These are phyloP conservation scores for Neonectria hederae DNA, from an alignment of 2,329 filamentous ascomycete species.

Conservation along the genomic window DNA sequence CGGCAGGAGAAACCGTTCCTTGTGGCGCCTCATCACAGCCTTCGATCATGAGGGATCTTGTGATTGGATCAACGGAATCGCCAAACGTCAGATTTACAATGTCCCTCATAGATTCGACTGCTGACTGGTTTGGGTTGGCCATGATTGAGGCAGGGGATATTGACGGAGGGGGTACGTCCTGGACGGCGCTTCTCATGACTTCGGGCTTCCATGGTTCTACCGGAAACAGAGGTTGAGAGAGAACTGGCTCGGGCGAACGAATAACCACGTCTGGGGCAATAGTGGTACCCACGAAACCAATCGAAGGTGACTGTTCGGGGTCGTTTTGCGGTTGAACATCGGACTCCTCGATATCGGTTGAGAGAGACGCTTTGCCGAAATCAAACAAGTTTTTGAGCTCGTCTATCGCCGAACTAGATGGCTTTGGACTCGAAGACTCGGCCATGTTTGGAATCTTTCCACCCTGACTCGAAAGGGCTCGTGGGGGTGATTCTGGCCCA, in stretches of 20 bases:
- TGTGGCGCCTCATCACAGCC: conserved; percentile 36
- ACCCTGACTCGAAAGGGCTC: background rate
- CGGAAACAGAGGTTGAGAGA: conserved; percentile 30
- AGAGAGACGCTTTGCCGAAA: conserved; percentile 31
- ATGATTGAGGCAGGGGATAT: conserved; percentile 43
- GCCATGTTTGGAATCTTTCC: conserved; percentile 30
- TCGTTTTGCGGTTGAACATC: conserved; percentile 18
- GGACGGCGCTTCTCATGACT: conserved; percentile 29
- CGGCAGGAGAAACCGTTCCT: conserved; percentile 52
- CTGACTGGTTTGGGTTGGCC: conserved; percentile 32
- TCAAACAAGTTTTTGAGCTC: conserved; percentile 38
- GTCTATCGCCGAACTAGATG: conserved; percentile 33
- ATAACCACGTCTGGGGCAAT: conserved; percentile 21
- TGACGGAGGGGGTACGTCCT: conserved; percentile 35
- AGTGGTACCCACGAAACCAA: background rate
- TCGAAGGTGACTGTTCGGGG: conserved; percentile 1
- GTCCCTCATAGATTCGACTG: conserved; percentile 32
- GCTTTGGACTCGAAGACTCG: conserved; percentile 21
- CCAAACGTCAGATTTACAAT: conserved; percentile 35
- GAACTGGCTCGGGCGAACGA: conserved; percentile 29
- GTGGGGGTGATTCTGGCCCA: conserved; percentile 1
- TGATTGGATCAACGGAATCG: conserved; percentile 26
- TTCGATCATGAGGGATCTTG: conserved; percentile 33
- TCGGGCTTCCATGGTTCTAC: conserved; percentile 41
- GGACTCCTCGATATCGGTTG: conserved; percentile 24